These are phyloP conservation scores for Fusarium oligoseptatum DNA, from an alignment of 2,329 filamentous ascomycete species.

Conservation along the genomic window DNA sequence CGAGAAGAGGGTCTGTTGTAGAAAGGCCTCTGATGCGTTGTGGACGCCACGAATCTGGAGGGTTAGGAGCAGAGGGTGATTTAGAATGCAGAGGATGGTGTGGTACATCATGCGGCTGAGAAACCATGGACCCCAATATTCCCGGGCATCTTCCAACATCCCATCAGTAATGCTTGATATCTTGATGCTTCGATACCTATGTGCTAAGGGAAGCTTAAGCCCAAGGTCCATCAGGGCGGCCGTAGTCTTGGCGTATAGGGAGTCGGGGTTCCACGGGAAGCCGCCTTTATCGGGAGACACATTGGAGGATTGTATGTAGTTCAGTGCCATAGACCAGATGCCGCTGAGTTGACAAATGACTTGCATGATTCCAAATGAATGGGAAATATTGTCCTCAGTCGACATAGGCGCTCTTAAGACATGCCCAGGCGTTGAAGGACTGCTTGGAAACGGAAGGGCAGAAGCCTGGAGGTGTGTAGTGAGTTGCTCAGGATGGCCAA, in stretches of 20 bases:
- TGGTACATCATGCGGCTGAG: slow-evolving; percentile 26
- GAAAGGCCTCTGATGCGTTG: slow-evolving; percentile 17
- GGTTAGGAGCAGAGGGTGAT: slow-evolving; percentile 16
- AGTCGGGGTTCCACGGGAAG: slow-evolving; percentile 7
- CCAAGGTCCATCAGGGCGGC: slow-evolving; percentile 11
- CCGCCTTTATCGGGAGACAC: neutral
- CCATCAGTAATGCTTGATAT: neutral
- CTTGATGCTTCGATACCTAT: slow-evolving; percentile 14
- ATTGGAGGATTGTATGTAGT: neutral
- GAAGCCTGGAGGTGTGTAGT: neutral
- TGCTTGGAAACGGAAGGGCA: neutral
- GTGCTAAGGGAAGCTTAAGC: slow-evolving; percentile 3
- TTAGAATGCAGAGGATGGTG: slow-evolving; percentile 16
- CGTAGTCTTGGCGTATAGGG: neutral
- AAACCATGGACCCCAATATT: slow-evolving; percentile 22
- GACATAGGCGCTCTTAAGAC: neutral
- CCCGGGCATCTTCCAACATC: neutral
- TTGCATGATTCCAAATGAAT: slow-evolving; percentile 5
- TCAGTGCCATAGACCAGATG: slow-evolving; percentile 2
- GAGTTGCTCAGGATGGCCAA: neutral
- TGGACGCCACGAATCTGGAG: slow-evolving; percentile 13
- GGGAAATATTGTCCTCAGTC: neutral
- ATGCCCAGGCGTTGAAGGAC: neutral
- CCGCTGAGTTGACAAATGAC: slow-evolving; percentile 1
- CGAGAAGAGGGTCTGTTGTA: slow-evolving; percentile 9